phyloP scores from a whole-genome alignment of 371 early-diverging fungal species.

The Mucor irregularis region DNA sequence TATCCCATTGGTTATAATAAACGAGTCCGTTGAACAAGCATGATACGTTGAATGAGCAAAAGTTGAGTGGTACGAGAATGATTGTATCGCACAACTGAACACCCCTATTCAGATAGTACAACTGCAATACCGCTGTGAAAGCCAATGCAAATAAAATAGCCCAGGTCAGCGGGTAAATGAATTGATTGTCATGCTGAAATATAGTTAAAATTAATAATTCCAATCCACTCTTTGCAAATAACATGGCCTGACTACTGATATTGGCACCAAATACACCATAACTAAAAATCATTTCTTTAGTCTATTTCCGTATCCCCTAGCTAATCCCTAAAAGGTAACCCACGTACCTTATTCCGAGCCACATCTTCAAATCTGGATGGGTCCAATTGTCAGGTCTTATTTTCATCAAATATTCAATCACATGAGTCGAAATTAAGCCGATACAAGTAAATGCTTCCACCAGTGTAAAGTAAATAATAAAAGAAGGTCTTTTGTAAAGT shows the following conservation, averaged over 20 bases:
- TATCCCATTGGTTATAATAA: constrained; percentile 78
- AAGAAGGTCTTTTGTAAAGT: constrained; percentile 74
- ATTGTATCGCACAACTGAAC: constrained; percentile 78
- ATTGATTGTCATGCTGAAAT: constrained; percentile 68
- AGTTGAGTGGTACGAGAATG: constrained; percentile 75
- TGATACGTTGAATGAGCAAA: constrained; percentile 78
- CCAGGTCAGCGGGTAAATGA: constrained; percentile 75
- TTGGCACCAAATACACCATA: constrained; percentile 78
- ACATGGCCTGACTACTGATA: constrained; percentile 76
- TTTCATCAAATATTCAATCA: constrained; percentile 45
- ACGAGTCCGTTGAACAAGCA: constrained; percentile 79
- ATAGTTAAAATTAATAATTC: constrained; percentile 70
- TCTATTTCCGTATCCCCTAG: not conserved
- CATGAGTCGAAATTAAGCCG: constrained; percentile 54
- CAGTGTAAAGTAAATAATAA: constrained; percentile 69
- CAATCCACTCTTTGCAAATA: constrained; percentile 85
- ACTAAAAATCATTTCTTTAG: constrained; percentile 13
- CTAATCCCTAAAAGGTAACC: no score
- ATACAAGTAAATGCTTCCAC: constrained; percentile 55
- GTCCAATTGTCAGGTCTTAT: constrained; percentile 12
- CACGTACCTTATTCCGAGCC: constrained; percentile 49
- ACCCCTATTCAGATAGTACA: constrained; percentile 80
- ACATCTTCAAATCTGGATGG: constrained; percentile 37
- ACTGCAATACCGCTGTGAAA: constrained; percentile 69
- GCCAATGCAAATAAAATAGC: constrained; percentile 66